A percentile compares a stretch with the other conserved stretches of the same genome.
These are phyloP conservation scores for Stachybotrys chartarum DNA, from an alignment of 2,329 filamentous ascomycete genomes.

Conservation along the genomic window DNA sequence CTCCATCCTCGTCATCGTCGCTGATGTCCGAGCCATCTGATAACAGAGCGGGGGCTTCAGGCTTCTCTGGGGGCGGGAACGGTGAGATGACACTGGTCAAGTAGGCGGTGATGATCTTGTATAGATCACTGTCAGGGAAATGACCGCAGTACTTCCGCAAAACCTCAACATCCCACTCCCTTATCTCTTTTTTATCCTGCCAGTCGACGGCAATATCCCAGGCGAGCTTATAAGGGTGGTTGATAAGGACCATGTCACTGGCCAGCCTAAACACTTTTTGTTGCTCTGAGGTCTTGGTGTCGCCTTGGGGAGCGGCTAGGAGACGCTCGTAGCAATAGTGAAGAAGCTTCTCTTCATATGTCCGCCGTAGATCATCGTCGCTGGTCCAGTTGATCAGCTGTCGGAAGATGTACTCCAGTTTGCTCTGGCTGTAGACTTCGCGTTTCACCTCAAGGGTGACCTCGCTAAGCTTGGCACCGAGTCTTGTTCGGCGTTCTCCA, in stretches of 20 bases:
- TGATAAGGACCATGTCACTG: constrained; percentile 92
- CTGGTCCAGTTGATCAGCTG: constrained; percentile 83
- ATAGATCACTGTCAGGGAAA: constrained; percentile 78
- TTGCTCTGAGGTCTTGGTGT: constrained; percentile 62
- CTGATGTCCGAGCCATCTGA: constrained; percentile 43
- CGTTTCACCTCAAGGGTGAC: constrained; percentile 83
- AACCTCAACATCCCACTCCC: constrained; percentile 71
- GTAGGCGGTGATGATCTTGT: constrained; percentile 75
- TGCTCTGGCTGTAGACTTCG: constrained; percentile 71
- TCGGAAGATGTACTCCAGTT: constrained; percentile 73
- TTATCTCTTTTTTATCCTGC: constrained; percentile 68
- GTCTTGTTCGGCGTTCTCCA: constrained; percentile 75
- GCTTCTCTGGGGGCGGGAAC: constrained; percentile 47
- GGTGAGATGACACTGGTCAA: constrained; percentile 78
- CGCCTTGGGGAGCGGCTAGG: constrained; percentile 55
- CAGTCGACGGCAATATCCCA: constrained; percentile 92
- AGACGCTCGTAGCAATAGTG: constrained; percentile 75
- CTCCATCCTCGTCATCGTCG: constrained; percentile 52
- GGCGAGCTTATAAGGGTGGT: constrained; percentile 79
- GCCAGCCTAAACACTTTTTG: constrained; percentile 69
- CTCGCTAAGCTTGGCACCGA: constrained; percentile 76
- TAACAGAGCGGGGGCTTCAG: constrained; percentile 11
- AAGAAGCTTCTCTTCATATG: constrained; percentile 85
- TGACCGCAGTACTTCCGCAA: constrained; percentile 73
- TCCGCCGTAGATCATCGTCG: constrained; percentile 76